A percentile compares a stretch with the other conserved stretches of the same genome.
Conservation (phyloP, 176 grass and related monocot genomes). For the Carex scoparia region DNA sequence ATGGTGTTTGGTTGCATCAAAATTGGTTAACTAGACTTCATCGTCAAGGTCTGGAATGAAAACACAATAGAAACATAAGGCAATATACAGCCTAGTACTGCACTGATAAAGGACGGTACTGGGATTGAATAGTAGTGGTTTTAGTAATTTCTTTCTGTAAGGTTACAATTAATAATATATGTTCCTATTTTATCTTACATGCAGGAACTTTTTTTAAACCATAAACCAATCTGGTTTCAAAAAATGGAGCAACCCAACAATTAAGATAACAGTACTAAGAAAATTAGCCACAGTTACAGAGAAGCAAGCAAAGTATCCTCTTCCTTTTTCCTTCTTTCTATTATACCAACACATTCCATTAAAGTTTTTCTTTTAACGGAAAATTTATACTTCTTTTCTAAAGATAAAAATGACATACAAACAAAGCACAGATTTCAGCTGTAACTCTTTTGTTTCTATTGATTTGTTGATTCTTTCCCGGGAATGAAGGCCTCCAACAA, state of each 20-base stretch:
- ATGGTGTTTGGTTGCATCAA: not conserved
- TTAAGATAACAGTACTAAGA: not conserved
- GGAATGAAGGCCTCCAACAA: not conserved
- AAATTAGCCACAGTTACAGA: not conserved
- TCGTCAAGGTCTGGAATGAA: not conserved
- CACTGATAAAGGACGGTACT: not conserved
- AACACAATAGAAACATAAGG: not conserved
- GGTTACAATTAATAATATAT: not conserved
- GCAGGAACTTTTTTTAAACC: constrained; percentile 9
- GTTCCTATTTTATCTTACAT: not conserved
- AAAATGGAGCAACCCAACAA: constrained; percentile 5
- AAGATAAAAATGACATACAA: not conserved
- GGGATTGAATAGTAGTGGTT: not conserved
- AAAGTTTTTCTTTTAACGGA: not conserved
- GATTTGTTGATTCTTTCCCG: constrained; percentile 1
- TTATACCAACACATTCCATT: not conserved
- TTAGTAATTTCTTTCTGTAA: not conserved
- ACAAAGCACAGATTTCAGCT: not conserved
- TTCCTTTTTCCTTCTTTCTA: not conserved
- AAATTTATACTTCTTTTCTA: constrained; percentile 14
- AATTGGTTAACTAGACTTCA: not conserved
- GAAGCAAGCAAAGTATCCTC: not conserved
- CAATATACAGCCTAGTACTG: not conserved
- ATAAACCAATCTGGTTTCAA: not conserved
- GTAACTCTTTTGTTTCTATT: not conserved